Conservation (phyloP, 2,329 filamentous ascomycete species). For the Ampelomyces quisqualis region DNA sequence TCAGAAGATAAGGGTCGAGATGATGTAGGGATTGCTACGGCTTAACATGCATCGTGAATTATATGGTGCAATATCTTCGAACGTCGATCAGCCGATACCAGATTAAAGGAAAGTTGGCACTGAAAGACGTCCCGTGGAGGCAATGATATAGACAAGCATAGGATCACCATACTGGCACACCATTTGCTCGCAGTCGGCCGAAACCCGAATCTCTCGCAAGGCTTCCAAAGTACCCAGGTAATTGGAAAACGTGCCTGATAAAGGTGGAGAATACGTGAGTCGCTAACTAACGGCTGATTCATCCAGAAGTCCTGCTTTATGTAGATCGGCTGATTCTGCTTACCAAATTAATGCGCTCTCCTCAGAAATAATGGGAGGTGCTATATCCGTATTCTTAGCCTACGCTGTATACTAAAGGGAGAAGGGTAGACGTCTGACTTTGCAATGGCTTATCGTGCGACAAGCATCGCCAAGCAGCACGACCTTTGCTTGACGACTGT, state of each 20-base stretch:
- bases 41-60: slow-evolving; percentile 16
- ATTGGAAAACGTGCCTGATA: neutral
- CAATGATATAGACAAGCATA: slow-evolving; percentile 10
- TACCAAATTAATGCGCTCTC: no score
- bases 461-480: slow-evolving; percentile 3
- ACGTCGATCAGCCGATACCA: slow-evolving; percentile 24
- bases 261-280: neutral
- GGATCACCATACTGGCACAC: neutral
- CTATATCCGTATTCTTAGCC: no score
- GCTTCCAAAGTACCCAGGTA: neutral
- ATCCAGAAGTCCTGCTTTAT: neutral
- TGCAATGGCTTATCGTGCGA: neutral
- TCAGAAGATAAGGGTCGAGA: slow-evolving; percentile 23
- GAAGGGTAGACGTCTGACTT: neutral
- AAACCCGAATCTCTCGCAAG: neutral
- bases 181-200: neutral
- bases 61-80: slow-evolving; percentile 13
- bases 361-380: no score
- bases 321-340: neutral
- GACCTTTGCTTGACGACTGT: neutral
- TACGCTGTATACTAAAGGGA: no score
- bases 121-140: slow-evolving; percentile 6
- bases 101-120: slow-evolving; percentile 28
- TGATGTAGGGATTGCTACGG: slow-evolving; percentile 12
- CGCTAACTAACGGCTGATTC: neutral